phyloP scores from a whole-genome alignment of 208 protist species.

The Angomonas desouzai region DNA sequence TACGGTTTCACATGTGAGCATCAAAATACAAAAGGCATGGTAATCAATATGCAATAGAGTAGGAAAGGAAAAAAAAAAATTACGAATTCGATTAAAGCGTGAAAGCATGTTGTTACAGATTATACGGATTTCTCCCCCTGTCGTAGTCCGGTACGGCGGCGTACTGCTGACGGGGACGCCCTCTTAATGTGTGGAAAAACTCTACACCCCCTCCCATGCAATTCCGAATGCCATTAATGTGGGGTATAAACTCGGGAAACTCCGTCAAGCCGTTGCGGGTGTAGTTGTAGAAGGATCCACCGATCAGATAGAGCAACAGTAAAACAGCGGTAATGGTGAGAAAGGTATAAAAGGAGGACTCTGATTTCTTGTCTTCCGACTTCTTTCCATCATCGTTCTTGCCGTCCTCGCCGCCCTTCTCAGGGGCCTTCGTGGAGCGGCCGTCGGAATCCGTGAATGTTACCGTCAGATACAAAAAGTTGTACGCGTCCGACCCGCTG shows the following conservation, averaged over 20 bases:
- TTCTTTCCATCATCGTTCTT: background rate
- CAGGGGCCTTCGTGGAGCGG: background rate
- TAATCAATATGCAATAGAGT: no score
- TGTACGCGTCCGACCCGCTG: background rate
- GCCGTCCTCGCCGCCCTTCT: background rate
- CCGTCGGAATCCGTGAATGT: background rate
- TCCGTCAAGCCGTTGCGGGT: constrained; percentile 37
- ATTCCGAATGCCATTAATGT: constrained; percentile 32
- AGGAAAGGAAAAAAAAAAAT: no score
- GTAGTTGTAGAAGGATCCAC: constrained; percentile 58
- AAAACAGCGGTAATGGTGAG: constrained; percentile 30
- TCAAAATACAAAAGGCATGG: no score
- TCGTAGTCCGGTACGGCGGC: background rate
- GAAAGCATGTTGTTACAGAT: constrained; percentile 5
- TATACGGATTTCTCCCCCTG: background rate
- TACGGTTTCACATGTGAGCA: background rate
- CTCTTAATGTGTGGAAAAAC: constrained; percentile 11
- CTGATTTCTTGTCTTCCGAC: background rate
- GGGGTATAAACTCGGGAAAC: constrained; percentile 75
- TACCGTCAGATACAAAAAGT: constrained; percentile 8
- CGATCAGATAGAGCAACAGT: constrained; percentile 37
- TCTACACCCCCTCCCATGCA: constrained; percentile 12
- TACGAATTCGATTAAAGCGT: no score
- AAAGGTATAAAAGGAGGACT: constrained; percentile 9
- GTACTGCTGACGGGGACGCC: constrained; percentile 12